These are phyloP conservation scores for Aspergillus glaucus DNA, from an alignment of 2,329 filamentous ascomycete genomes.

Conservation along the genomic window DNA sequence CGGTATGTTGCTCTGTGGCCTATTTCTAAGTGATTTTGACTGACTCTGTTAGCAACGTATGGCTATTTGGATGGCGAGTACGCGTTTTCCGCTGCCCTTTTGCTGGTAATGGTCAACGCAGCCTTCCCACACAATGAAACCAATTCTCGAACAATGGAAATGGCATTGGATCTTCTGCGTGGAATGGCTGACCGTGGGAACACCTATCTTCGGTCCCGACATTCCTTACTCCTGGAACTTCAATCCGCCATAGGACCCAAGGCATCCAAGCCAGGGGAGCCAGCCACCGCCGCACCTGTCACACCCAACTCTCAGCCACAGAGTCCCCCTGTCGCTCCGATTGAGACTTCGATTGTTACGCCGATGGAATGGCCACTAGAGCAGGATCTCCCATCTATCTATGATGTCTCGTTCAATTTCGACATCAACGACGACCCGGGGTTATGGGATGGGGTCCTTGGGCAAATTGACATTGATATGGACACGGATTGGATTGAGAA, in stretches of 20 bases:
- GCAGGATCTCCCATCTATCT: slow-evolving; percentile 16
- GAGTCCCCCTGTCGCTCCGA: slow-evolving; percentile 3
- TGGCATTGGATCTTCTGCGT: slow-evolving; percentile 41
- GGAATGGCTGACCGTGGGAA: slow-evolving; percentile 51
- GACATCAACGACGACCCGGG: slow-evolving; percentile 33
- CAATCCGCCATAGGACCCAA: slow-evolving; percentile 23
- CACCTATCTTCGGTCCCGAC: slow-evolving; percentile 41
- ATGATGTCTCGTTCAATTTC: slow-evolving; percentile 30
- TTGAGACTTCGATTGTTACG: slow-evolving; percentile 1
- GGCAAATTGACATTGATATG: slow-evolving; percentile 37
- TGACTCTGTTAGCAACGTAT: slow-evolving; percentile 41
- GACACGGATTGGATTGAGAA: slow-evolving; percentile 36
- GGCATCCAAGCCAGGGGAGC: slow-evolving; percentile 3
- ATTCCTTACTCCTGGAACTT: slow-evolving; percentile 34
- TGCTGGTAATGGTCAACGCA: slow-evolving; percentile 51
- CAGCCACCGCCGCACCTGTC: slow-evolving; percentile 4
- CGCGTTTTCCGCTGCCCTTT: slow-evolving; percentile 48
- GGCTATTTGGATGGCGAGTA: slow-evolving; percentile 55
- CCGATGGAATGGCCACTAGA: slow-evolving; percentile 14
- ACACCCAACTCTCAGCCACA: slow-evolving; percentile 12
- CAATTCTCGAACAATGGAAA: slow-evolving; percentile 42
- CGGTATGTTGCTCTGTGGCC: slow-evolving; percentile 28
- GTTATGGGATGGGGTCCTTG: slow-evolving; percentile 38
- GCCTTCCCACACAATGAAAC: slow-evolving; percentile 44
- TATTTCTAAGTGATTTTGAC: background rate